Evolutionary conservation across 2,329 filamentous ascomycete species (phyloP).

Genomic region (Fusarium veterinarium): DNA sequence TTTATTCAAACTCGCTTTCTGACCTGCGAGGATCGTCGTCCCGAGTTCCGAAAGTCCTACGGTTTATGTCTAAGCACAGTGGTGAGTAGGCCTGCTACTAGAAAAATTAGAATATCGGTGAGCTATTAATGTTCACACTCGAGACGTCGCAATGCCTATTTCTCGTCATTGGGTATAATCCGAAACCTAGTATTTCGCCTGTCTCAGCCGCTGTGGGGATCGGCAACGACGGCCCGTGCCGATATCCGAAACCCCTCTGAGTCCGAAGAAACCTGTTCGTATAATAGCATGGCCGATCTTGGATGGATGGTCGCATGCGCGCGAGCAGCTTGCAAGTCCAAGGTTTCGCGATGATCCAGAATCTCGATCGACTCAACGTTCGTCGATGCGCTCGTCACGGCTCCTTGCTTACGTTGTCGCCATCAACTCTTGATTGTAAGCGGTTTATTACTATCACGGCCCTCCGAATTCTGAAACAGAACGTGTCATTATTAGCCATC

Average conservation of each 20-base stretch:
- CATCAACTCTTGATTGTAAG: fast-evolving
- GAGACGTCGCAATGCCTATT: fast-evolving
- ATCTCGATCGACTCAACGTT: fast-evolving
- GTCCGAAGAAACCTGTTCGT: too few relatives aligned
- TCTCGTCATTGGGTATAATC: background rate
- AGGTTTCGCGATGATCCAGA: fast-evolving
- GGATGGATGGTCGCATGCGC: fast-evolving
- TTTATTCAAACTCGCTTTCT: too few relatives aligned
- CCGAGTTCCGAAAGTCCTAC: background rate
- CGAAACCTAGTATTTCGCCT: background rate
- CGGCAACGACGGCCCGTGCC: background rate
- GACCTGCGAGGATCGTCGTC: background rate
- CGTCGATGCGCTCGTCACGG: background rate
- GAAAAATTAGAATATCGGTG: background rate
- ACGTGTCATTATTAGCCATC: fast-evolving
- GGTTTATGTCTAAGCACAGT: too few relatives aligned
- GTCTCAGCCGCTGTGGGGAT: background rate
- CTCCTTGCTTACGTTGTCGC: fast-evolving
- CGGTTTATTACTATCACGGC: fast-evolving
- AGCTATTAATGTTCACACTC: too few relatives aligned
- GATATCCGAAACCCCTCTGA: background rate
- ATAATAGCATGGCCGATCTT: fast-evolving
- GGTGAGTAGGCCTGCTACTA: fast-evolving
- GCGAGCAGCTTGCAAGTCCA: fast-evolving
- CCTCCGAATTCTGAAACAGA: fast-evolving